Conservation (phyloP, 1,139 yeast species). For the Oligophagozyma castellii region DNA sequence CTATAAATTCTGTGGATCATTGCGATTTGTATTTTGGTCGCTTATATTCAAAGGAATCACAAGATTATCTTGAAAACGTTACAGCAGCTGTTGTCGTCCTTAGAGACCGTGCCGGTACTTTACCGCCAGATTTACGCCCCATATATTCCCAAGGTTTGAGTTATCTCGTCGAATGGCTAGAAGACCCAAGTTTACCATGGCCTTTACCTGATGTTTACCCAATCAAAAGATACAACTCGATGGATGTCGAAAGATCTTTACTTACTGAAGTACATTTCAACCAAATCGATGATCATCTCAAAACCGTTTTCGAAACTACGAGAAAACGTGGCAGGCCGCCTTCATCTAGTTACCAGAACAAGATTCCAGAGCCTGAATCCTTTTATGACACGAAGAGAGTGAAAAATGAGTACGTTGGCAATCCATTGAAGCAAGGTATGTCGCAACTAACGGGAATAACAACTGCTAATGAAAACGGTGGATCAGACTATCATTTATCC, state of each 20-base stretch:
- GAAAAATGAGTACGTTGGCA: slow-evolving; percentile 53
- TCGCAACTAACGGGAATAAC: slow-evolving; percentile 48
- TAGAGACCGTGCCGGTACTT: slow-evolving; percentile 68
- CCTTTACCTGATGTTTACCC: slow-evolving; percentile 65
- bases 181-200: slow-evolving; percentile 38
- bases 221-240: slow-evolving; percentile 47
- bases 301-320: slow-evolving; percentile 14
- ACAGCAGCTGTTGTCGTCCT: slow-evolving; percentile 77
- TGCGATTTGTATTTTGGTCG: slow-evolving; percentile 35
- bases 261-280: slow-evolving; percentile 61
- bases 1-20: slow-evolving; percentile 77
- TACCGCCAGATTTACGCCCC: slow-evolving; percentile 72
- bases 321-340: slow-evolving; percentile 14
- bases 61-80: slow-evolving; percentile 45
- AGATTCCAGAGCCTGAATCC: slow-evolving; percentile 8
- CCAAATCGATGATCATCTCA: slow-evolving; percentile 24
- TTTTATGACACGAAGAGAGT: slow-evolving; percentile 56
- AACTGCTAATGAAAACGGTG: slow-evolving; percentile 23
- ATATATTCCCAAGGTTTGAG: slow-evolving; percentile 54
- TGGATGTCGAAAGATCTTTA: slow-evolving; percentile 68
- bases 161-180: slow-evolving; percentile 51
- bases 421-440: slow-evolving; percentile 48
- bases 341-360: slow-evolving; percentile 2
- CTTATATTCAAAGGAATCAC: slow-evolving; percentile 26
- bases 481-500: slow-evolving; percentile 21